Conservation (phyloP, 176 grass and related monocot species). For the Carex cristatella region DNA sequence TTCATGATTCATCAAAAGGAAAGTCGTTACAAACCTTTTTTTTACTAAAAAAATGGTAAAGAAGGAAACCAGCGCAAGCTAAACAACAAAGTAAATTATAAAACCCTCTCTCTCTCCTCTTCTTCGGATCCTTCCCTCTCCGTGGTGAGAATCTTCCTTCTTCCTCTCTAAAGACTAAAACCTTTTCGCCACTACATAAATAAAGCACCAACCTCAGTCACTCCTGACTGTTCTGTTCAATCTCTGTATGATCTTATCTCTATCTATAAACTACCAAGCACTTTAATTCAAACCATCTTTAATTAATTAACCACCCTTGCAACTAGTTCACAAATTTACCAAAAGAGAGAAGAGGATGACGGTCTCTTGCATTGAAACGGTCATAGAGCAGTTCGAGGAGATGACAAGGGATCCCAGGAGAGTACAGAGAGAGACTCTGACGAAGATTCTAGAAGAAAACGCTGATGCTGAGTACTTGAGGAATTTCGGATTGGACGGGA, state of each 20-base stretch:
- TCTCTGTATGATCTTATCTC: too few relatives aligned
- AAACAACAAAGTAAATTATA: too few relatives aligned
- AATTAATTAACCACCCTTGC: neutral
- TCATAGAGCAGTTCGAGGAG: slow-evolving; percentile 60
- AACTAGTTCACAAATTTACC: neutral
- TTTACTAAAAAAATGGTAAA: neutral
- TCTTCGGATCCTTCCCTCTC: slow-evolving; percentile 11
- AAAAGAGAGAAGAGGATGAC: slow-evolving; percentile 31
- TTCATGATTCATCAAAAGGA: neutral
- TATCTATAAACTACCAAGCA: neutral
- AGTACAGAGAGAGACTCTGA: slow-evolving; percentile 65
- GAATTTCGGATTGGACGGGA: slow-evolving; percentile 48
- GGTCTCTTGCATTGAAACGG: slow-evolving; percentile 54
- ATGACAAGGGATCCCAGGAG: slow-evolving; percentile 43
- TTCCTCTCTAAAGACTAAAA: neutral
- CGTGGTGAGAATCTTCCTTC: neutral
- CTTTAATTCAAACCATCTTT: neutral
- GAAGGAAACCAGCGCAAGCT: neutral
- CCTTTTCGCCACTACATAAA: slow-evolving; percentile 32
- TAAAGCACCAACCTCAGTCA: neutral
- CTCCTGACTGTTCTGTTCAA: neutral
- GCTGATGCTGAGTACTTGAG: slow-evolving; percentile 71
- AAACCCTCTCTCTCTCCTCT: neutral
- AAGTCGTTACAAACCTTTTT: neutral
- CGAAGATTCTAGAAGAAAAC: slow-evolving; percentile 67